A percentile compares a stretch with the other conserved stretches of the same genome.
Conservation (phyloP, 2,329 filamentous ascomycete genomes). For the Talaromyces piceae region DNA sequence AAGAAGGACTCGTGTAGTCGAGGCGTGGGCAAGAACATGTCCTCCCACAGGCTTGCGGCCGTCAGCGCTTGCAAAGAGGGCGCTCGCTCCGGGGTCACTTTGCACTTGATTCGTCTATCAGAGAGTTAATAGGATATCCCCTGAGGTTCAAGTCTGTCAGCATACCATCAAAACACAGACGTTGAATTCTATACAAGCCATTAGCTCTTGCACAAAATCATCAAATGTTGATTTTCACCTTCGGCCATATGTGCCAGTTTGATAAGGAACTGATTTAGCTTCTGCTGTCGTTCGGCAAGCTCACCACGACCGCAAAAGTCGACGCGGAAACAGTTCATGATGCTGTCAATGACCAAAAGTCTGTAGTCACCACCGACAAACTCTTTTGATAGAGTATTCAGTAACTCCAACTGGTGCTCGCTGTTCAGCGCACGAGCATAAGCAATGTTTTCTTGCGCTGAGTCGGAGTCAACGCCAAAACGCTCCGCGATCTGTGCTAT, state of each 20-base stretch:
- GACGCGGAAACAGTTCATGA: slow-evolving; percentile 62
- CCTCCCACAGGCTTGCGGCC: slow-evolving; percentile 61
- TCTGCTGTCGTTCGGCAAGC: slow-evolving; percentile 61
- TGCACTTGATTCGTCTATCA: slow-evolving; percentile 62
- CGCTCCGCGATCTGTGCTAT: slow-evolving; percentile 61
- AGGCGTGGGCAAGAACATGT: slow-evolving; percentile 62
- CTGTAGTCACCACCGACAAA: slow-evolving; percentile 59
- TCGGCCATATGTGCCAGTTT: slow-evolving; percentile 59
- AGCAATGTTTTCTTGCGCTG: slow-evolving; percentile 59
- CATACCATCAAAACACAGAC: slow-evolving; percentile 55
- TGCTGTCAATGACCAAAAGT: slow-evolving; percentile 61
- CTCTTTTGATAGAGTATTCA: slow-evolving; percentile 54
- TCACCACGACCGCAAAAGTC: slow-evolving; percentile 62
- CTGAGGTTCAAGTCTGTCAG: background rate
- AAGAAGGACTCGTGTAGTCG: slow-evolving; percentile 58
- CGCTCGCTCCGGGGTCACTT: slow-evolving; percentile 61
- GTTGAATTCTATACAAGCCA: slow-evolving; percentile 51
- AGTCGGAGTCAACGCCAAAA: slow-evolving; percentile 53
- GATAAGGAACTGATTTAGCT: slow-evolving; percentile 57
- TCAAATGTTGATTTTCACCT: slow-evolving; percentile 29
- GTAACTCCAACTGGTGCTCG: slow-evolving; percentile 57
- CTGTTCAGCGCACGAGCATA: slow-evolving; percentile 59
- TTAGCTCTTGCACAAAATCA: background rate
- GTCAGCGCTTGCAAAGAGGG: slow-evolving; percentile 60
- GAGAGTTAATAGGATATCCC: slow-evolving; percentile 3